These are phyloP conservation scores for Leptographium lundbergii DNA, from an alignment of 2,329 filamentous ascomycete species.

Conservation along the genomic window DNA sequence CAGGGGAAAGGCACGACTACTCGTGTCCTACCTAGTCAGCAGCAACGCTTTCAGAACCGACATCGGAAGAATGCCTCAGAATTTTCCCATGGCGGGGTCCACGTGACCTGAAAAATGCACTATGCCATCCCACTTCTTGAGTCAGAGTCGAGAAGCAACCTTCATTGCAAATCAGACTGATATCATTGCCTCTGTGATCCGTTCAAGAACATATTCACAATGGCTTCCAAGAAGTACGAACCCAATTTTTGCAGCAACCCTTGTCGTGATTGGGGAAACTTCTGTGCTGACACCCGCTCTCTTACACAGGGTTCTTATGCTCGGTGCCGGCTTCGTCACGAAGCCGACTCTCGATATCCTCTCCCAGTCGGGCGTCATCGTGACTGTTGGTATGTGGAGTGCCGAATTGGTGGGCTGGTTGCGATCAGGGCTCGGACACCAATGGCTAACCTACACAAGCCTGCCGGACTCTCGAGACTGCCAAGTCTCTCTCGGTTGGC, in stretches of 20 bases:
- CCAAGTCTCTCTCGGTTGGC: slow-evolving; percentile 60
- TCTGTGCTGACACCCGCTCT: slow-evolving; percentile 1
- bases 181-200: neutral
- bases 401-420: no score
- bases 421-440: neutral
- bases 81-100: neutral
- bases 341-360: slow-evolving; percentile 53
- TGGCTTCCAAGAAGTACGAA: slow-evolving; percentile 8
- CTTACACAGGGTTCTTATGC: slow-evolving; percentile 26
- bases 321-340: slow-evolving; percentile 46
- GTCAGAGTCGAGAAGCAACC: neutral
- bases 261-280: neutral
- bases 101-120: neutral
- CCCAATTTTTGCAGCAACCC: neutral
- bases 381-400: slow-evolving; percentile 46
- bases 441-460: slow-evolving; percentile 31
- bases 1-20: neutral
- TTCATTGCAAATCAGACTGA: neutral
- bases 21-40: neutral
- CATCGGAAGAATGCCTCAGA: neutral
- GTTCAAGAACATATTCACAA: neutral
- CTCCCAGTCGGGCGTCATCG: slow-evolving; percentile 43
- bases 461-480: slow-evolving; percentile 67
- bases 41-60: neutral
- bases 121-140: neutral